phyloP scores from a whole-genome alignment of 495 filamentous ascomycete species.

The Penicillium pulvis region DNA sequence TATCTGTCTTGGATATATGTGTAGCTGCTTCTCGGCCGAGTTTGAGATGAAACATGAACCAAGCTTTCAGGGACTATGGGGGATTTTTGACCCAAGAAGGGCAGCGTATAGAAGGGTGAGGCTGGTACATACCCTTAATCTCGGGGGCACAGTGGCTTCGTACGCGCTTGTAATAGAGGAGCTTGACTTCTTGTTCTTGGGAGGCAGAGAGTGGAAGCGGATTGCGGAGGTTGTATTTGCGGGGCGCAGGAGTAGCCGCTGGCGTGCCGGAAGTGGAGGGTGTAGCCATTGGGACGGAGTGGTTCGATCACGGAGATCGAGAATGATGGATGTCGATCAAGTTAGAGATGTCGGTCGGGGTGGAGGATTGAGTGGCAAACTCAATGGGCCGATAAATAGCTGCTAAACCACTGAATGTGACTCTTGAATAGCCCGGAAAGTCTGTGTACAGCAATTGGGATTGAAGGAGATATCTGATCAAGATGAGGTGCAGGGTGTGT shows the following conservation, averaged over 20 bases:
- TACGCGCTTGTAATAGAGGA: slow-evolving; percentile 87
- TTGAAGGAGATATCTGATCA: slow-evolving; percentile 3
- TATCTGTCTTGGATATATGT: neutral
- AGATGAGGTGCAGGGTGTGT: slow-evolving; percentile 22
- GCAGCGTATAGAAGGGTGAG: neutral
- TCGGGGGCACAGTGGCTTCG: slow-evolving; percentile 75
- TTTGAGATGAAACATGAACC: neutral
- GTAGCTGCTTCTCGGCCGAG: neutral
- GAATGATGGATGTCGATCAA: slow-evolving; percentile 4
- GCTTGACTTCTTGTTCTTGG: slow-evolving; percentile 88
- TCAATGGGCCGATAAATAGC: neutral
- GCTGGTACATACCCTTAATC: slow-evolving; percentile 69
- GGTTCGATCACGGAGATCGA: slow-evolving; percentile 24
- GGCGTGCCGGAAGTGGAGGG: slow-evolving; percentile 25
- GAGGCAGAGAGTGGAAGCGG: slow-evolving; percentile 89
- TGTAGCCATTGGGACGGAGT: slow-evolving; percentile 27
- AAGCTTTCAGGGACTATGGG: neutral
- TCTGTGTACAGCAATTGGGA: slow-evolving; percentile 2
- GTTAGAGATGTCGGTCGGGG: slow-evolving; percentile 1
- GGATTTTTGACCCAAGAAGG: neutral
- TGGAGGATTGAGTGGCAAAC: neutral
- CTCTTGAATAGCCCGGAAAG: neutral
- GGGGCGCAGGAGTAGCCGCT: slow-evolving; percentile 16
- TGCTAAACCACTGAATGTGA: neutral
- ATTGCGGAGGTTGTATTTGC: slow-evolving; percentile 60